Evolutionary conservation across 805 yeast genomes (phyloP).

Genomic region (Peterozyma xylosa): DNA sequence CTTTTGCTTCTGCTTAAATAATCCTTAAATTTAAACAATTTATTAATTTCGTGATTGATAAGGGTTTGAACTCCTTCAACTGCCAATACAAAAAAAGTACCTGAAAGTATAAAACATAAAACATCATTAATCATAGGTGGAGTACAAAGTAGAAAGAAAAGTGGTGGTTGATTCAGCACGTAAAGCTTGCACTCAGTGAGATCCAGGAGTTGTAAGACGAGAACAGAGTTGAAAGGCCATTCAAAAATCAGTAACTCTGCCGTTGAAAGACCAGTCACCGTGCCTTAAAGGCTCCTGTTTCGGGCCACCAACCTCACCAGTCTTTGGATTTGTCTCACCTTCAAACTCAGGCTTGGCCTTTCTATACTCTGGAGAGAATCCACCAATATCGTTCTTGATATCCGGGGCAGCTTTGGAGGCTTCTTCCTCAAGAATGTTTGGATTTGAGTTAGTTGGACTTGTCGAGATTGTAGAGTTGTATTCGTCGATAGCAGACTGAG

Average conservation of each 20-base stretch:
- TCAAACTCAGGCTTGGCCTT: constrained; percentile 90
- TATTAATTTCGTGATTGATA: too few relatives aligned
- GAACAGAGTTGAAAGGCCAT: too few relatives aligned
- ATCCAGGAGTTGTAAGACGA: too few relatives aligned
- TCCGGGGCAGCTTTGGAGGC: constrained; percentile 11
- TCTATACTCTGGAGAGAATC: constrained; percentile 60
- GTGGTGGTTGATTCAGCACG: too few relatives aligned
- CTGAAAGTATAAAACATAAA: too few relatives aligned
- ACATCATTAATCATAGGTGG: too few relatives aligned
- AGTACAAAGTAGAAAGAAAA: too few relatives aligned
- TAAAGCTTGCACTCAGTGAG: too few relatives aligned
- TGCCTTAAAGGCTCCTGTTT: constrained; percentile 92
- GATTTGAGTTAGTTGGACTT: constrained; percentile 22
- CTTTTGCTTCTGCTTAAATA: too few relatives aligned
- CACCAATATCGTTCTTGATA: constrained; percentile 46
- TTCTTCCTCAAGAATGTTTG: constrained; percentile 18
- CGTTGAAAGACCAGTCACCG: constrained; percentile 92
- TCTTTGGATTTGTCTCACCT: constrained; percentile 85
- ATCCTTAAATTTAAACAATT: too few relatives aligned
- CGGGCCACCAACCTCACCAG: constrained; percentile 97
- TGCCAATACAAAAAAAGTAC: too few relatives aligned
- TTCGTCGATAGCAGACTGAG: constrained; percentile 72
- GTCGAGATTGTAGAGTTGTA: constrained; percentile 33
- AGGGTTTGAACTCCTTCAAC: too few relatives aligned
- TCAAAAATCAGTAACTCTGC: constrained; percentile 91